Evolutionary conservation across 2,329 filamentous ascomycete species (phyloP).

Genomic region (Fusarium ambrosium): DNA sequence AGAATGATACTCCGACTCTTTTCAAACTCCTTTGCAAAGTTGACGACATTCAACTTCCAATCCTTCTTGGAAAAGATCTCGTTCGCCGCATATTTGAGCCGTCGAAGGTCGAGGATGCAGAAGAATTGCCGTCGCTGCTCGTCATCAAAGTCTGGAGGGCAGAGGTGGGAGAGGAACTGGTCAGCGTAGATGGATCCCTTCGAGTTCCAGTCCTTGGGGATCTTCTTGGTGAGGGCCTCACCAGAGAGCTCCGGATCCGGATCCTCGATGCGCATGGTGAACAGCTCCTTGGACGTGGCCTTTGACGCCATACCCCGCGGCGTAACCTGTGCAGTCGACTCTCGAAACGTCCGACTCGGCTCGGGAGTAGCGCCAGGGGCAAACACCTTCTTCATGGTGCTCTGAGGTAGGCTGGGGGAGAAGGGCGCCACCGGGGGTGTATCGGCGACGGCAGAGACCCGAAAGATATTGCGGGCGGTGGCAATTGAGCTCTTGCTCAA

Average conservation of each 20-base stretch:
- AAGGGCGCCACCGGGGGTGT: slow-evolving; percentile 54
- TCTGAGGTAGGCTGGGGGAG: slow-evolving; percentile 61
- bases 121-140: slow-evolving; percentile 73
- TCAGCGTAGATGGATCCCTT: slow-evolving; percentile 71
- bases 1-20: slow-evolving; percentile 74
- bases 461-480: slow-evolving; percentile 58
- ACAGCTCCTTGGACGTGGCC: slow-evolving; percentile 65
- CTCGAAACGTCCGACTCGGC: slow-evolving; percentile 58
- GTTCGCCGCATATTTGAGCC: slow-evolving; percentile 72
- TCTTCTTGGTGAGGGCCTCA: slow-evolving; percentile 65
- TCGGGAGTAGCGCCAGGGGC: slow-evolving; percentile 61
- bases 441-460: slow-evolving; percentile 54
- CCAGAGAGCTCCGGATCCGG: slow-evolving; percentile 69
- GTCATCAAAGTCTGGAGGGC: slow-evolving; percentile 69
- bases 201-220: slow-evolving; percentile 66
- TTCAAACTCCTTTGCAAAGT: slow-evolving; percentile 75
- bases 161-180: slow-evolving; percentile 69
- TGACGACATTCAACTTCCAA: slow-evolving; percentile 73
- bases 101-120: slow-evolving; percentile 72
- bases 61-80: slow-evolving; percentile 72
- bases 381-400: slow-evolving; percentile 63
- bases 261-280: slow-evolving; percentile 70
- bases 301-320: slow-evolving; percentile 65
- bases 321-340: slow-evolving; percentile 61
- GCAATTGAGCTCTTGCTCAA: slow-evolving; percentile 54